phyloP scores from a whole-genome alignment of 768 basidiomycete genomes.

The Pulveroboletus sp. region DNA sequence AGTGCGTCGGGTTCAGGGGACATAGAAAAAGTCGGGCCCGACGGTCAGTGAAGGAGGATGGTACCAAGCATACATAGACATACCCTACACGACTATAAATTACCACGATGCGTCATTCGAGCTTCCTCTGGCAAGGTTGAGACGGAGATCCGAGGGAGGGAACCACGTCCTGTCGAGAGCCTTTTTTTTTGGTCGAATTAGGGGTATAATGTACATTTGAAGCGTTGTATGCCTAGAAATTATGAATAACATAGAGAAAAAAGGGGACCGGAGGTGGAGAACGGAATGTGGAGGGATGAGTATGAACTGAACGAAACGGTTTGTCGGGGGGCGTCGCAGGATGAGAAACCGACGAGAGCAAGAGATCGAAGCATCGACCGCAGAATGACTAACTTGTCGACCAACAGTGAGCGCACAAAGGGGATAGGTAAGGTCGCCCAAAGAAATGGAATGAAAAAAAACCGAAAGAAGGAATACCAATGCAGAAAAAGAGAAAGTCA shows the following conservation, averaged over 20 bases:
- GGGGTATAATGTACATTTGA: slow-evolving; percentile 20
- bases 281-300: neutral
- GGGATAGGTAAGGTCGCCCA: neutral
- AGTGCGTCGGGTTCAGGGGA: too few relatives aligned
- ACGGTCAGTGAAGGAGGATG: too few relatives aligned
- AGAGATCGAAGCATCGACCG: too few relatives aligned
- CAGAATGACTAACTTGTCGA: neutral
- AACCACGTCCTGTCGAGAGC: too few relatives aligned
- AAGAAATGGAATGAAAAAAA: neutral
- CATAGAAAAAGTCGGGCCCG: too few relatives aligned
- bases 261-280: neutral
- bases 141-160: too few relatives aligned
- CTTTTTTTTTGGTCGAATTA: slow-evolving; percentile 2
- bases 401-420: neutral
- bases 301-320: neutral
- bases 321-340: too few relatives aligned
- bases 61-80: too few relatives aligned
- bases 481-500: neutral
- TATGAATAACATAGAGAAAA: slow-evolving; percentile 9
- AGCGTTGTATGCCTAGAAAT: slow-evolving; percentile 6
- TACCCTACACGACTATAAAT: too few relatives aligned
- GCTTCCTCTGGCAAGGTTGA: too few relatives aligned
- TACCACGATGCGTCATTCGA: too few relatives aligned
- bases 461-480: neutral
- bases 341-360: too few relatives aligned